phyloP scores from a whole-genome alignment of 2,329 filamentous ascomycete species.

The Bretziella fagacearum region DNA sequence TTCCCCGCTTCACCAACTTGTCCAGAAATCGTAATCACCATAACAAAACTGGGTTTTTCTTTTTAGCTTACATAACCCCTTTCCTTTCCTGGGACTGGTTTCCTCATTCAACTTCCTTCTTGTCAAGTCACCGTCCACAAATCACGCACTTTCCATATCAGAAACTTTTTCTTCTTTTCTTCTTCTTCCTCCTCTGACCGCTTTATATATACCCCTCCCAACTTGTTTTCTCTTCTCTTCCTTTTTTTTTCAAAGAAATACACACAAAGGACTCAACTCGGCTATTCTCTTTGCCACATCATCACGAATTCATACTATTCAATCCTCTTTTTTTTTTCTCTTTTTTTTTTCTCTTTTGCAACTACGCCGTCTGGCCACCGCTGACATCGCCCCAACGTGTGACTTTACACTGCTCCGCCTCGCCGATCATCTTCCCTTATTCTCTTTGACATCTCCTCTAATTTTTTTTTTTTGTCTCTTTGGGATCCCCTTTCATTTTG shows the following conservation, averaged over 20 bases:
- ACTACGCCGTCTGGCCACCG: not conserved
- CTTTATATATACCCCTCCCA: not conserved
- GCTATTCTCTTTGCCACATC: no score
- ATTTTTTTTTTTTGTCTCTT: not conserved
- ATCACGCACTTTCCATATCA: not conserved
- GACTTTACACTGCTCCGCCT: not conserved
- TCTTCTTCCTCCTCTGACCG: not conserved
- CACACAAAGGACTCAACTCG: not conserved
- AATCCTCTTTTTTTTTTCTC: not conserved
- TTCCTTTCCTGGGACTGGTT: no score
- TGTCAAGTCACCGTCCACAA: not conserved
- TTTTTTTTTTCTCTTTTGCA: not conserved
- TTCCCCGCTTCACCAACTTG: no score
- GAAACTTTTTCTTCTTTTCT: not conserved
- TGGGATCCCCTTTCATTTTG: not conserved
- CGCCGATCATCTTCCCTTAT: not conserved
- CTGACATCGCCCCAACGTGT: conserved; percentile 7
- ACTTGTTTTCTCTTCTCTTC: not conserved
- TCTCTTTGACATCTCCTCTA: not conserved
- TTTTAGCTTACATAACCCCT: no score
- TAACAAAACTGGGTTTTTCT: no score
- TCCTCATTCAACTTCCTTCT: no score
- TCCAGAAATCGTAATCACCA: no score
- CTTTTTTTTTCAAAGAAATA: not conserved
- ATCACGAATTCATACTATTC: not conserved